These are phyloP conservation scores for Pseudopithomyces chartarum DNA, from an alignment of 2,329 filamentous ascomycete genomes.

Conservation along the genomic window DNA sequence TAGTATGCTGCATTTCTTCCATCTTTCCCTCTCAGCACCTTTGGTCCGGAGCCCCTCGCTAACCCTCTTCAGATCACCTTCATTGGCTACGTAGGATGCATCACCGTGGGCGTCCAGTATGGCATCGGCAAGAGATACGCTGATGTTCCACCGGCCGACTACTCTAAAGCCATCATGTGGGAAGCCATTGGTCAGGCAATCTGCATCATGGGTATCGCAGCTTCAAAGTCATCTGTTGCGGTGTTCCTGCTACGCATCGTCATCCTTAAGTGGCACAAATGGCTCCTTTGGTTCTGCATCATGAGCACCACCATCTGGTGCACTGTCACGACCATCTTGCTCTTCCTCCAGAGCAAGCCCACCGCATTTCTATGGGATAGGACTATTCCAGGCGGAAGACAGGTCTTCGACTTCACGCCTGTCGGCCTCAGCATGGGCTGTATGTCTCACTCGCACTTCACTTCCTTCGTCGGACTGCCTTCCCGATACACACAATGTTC, in stretches of 20 bases:
- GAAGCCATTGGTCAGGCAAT: slow-evolving; percentile 37
- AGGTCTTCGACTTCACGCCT: slow-evolving; percentile 33
- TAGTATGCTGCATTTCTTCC: slow-evolving; percentile 18
- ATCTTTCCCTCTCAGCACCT: neutral
- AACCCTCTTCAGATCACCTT: slow-evolving; percentile 25
- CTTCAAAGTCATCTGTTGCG: slow-evolving; percentile 35
- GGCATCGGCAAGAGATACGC: slow-evolving; percentile 35
- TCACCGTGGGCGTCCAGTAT: slow-evolving; percentile 29
- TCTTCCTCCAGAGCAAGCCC: slow-evolving; percentile 36
- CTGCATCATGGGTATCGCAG: slow-evolving; percentile 39
- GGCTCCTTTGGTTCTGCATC: slow-evolving; percentile 38
- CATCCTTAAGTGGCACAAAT: slow-evolving; percentile 33
- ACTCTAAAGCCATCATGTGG: slow-evolving; percentile 39
- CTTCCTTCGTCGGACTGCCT: too few species aligned
- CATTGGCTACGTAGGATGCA: slow-evolving; percentile 29
- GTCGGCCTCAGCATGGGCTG: slow-evolving; percentile 36
- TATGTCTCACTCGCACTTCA: slow-evolving; percentile 9
- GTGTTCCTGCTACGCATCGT: slow-evolving; percentile 40
- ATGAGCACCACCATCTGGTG: slow-evolving; percentile 30
- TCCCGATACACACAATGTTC: too few species aligned
- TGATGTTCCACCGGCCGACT: slow-evolving; percentile 25
- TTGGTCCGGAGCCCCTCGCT: neutral
- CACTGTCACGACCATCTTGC: slow-evolving; percentile 29
- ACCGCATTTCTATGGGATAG: slow-evolving; percentile 33
- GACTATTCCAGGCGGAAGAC: slow-evolving; percentile 27